Evolutionary conservation across 192 early-diverging fungal species (phyloP).

Genomic region (Coemansia sp.): DNA sequence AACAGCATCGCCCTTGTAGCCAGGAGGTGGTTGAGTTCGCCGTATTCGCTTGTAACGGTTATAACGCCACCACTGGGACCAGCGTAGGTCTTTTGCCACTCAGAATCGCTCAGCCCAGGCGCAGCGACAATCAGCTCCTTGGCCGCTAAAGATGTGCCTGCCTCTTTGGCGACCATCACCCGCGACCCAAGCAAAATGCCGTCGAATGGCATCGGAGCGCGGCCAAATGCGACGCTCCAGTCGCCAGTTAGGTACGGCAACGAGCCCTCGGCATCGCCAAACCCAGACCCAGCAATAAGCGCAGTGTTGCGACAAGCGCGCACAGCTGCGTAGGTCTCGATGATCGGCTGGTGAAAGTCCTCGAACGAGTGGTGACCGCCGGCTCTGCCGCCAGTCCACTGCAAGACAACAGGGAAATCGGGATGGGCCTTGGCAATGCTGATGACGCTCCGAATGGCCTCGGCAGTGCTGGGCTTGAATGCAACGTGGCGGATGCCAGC

Average conservation of each 20-base stretch:
- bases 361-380: constrained; percentile 98
- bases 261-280: constrained; percentile 85
- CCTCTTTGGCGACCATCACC: constrained; percentile 94
- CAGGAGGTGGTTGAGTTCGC: constrained; percentile 93
- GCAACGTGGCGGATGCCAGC: constrained; percentile 79
- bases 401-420: constrained; percentile 87
- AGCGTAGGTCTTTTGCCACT: constrained; percentile 87
- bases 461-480: constrained; percentile 85
- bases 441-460: constrained; percentile 80
- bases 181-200: constrained; percentile 93
- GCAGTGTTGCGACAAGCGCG: constrained; percentile 79
- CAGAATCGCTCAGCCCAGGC: constrained; percentile 75
- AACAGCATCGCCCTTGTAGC: constrained; percentile 84
- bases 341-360: constrained; percentile 92
- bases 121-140: constrained; percentile 90
- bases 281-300: constrained; percentile 90
- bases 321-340: constrained; percentile 69
- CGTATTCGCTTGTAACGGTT: constrained; percentile 88
- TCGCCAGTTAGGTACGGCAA: constrained; percentile 94
- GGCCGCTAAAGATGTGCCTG: constrained; percentile 70
- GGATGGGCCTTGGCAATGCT: constrained; percentile 83
- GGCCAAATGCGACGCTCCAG: constrained; percentile 80
- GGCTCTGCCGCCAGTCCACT: constrained; percentile 98
- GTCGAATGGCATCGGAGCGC: constrained; percentile 95
- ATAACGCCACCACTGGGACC: constrained; percentile 79